phyloP scores from a whole-genome alignment of 176 grass and related monocot species.

The Avena sativa region DNA sequence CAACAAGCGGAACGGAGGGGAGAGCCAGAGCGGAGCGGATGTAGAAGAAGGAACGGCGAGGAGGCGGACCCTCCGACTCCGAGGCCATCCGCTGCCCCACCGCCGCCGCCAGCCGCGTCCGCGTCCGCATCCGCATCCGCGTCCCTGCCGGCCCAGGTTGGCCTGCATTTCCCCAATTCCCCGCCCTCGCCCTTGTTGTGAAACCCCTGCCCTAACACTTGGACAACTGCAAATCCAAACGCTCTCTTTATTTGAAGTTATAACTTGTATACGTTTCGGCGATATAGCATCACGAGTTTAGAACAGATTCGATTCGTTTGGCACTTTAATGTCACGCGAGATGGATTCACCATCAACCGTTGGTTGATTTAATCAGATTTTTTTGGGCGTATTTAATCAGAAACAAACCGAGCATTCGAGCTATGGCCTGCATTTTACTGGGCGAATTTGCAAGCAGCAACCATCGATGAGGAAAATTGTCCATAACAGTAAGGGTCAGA shows the following conservation, averaged over 20 bases:
- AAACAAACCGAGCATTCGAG: conserved; percentile 10
- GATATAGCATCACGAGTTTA: neutral
- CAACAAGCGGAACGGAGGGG: neutral
- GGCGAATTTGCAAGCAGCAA: neutral
- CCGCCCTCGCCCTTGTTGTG: neutral
- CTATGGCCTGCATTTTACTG: neutral
- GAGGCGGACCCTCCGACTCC: too few species aligned
- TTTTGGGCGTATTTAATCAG: neutral
- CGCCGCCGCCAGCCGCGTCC: neutral
- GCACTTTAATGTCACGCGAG: neutral
- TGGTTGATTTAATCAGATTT: neutral
- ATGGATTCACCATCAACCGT: neutral
- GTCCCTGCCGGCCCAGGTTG: neutral
- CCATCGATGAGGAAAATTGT: conserved; percentile 28
- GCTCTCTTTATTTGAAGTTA: neutral
- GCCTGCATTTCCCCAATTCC: conserved; percentile 33
- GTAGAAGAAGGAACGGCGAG: neutral
- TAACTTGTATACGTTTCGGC: neutral
- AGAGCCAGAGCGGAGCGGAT: neutral
- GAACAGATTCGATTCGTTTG: neutral
- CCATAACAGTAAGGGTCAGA: neutral
- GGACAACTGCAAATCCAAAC: neutral
- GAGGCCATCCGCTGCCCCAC: neutral
- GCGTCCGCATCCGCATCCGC: neutral
- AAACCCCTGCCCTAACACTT: neutral